Percentiles rank a stretch among this genome's conserved stretches.
Evolutionary conservation across 768 basidiomycete genomes (phyloP).

Genomic region (Kwoniella sp.): DNA sequence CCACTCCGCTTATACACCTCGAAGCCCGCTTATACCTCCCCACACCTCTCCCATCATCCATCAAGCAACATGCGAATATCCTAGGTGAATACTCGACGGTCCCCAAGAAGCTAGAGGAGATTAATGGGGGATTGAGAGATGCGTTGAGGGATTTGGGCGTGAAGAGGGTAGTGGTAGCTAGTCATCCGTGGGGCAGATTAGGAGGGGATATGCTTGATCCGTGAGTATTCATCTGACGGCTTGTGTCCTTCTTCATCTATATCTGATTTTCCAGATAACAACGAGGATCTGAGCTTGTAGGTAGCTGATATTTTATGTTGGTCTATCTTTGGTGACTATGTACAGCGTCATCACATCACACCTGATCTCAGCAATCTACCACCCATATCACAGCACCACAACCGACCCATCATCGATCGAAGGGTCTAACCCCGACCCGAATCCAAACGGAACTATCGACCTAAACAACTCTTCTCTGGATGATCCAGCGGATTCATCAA

Average conservation of each 20-base stretch:
- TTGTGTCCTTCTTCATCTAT: too few species aligned
- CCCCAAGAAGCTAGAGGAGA: constrained; percentile 16
- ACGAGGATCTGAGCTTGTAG: too few species aligned
- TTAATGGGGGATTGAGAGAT: not conserved
- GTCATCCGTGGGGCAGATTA: constrained; percentile 44
- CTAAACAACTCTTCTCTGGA: not conserved
- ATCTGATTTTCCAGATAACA: too few species aligned
- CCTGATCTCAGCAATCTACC: constrained; percentile 29
- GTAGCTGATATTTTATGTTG: too few species aligned
- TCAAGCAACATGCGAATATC: constrained; percentile 3
- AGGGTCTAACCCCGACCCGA: constrained; percentile 7
- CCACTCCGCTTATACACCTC: constrained; percentile 25
- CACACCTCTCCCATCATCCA: not conserved
- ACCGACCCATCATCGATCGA: constrained; percentile 22
- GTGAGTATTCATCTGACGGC: constrained; percentile 30
- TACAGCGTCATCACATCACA: constrained; percentile 36
- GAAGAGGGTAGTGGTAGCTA: constrained; percentile 34
- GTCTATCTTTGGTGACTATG: too few species aligned
- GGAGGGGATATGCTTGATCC: constrained; percentile 46
- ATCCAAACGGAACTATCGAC: constrained; percentile 1
- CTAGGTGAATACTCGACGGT: constrained; percentile 8
- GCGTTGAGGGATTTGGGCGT: constrained; percentile 15
- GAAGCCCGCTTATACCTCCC: constrained; percentile 45
- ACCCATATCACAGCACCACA: constrained; percentile 12
- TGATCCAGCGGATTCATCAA: too few species aligned